Base-by-base conservation (phyloP, 2,329 filamentous ascomycete species). In the Exophiala oligosperma region DNA sequence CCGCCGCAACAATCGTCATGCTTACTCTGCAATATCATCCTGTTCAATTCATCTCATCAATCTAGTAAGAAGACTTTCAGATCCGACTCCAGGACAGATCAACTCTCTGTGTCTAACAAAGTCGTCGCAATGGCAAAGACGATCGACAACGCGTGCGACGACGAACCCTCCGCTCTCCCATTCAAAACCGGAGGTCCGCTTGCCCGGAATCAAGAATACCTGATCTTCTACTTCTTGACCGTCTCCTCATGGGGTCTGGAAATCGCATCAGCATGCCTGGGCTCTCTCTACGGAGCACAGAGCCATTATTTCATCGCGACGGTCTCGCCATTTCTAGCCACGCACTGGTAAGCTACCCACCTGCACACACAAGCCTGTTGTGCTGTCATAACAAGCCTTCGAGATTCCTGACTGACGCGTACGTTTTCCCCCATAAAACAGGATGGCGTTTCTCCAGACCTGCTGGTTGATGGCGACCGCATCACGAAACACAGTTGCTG, bases 381-480 rank as follows among this genome's bases (percentile, higher is more conserved):
- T 35, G 32, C 9, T 9, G 32, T 35, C 32, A 11, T 11, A 9
- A 11, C 32, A 35, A 35, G 2, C 9, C 32, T 9, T 11, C 32
- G 2, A 35, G 2, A 9, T 35, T 35, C 32, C 9, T 35, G 7
- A 9, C 32, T 35, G 32, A 35, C 12, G 40, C 40, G 40, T 14
- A 5, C 40, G 14, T 11, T 4, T 5, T 43, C 14, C 5, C 40
- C 40, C 2, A 17, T 37, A 23, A 38, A 37, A 29, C 32, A 62
- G 59, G 52, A 54, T 51, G 40, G 59, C 59, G 12, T 62, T 62
- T 51, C 52, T 62, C 17, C 59, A 62, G 41, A 62, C 56, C 11
- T 52, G 52, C 44, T 62, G 59, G 59, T 40, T 62, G 56, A 59
- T 59, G 59, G 56, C 59, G 12, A 62, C 59, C 4, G 49, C 59